Base-by-base conservation (phyloP, 1,284 basidiomycete genomes). In the Lentinus polychrous region DNA sequence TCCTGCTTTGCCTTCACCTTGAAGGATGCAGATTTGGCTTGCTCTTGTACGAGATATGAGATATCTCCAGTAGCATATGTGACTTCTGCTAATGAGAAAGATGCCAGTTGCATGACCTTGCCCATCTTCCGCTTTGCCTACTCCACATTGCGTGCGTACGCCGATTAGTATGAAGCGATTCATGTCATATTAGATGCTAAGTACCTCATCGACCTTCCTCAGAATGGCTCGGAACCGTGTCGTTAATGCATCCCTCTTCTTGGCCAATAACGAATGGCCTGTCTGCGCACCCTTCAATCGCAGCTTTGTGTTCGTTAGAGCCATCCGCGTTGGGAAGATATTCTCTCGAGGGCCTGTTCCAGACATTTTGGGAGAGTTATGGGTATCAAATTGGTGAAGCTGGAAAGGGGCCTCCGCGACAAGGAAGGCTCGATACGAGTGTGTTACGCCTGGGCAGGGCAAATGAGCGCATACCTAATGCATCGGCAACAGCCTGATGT, bases 111-210 rank as follows among this genome's bases (percentile, higher is more conserved):
- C 84, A 99, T 96, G 24, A 99, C 94, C 55, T 88, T 78, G 35
- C 96, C 96, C 96, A 99, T 99, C 73, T 98, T 94, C 52, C 94
- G 83, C 69, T 99, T 99, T 14, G 96, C 95, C 91, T 94, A 56
- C 18, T 45, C 24, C 24, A 38, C 24, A 11, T 1, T 4, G 8
- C 15, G 23, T 20, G 34, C 36, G 35, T 23, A 31, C 41, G 33
- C 12, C 41, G 49, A n/a, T 33, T 27, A 33, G 15, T n/a, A 22
- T 10, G 4, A 33, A 34, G 32, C 45, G 22, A 35, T 43, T 37
- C 49, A 35, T n/a, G 39, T 31, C 12, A 34, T 31, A 15, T 18
- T 3, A 31, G 23, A 15, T 22, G 27, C 20, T n/a, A 22, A 80
- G 56, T 58, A 90, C 91, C 75, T 99, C 96, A 63, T 98, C 94